Conservation (phyloP, 116 monocot genomes). For the Dioscorea cayenensis region DNA sequence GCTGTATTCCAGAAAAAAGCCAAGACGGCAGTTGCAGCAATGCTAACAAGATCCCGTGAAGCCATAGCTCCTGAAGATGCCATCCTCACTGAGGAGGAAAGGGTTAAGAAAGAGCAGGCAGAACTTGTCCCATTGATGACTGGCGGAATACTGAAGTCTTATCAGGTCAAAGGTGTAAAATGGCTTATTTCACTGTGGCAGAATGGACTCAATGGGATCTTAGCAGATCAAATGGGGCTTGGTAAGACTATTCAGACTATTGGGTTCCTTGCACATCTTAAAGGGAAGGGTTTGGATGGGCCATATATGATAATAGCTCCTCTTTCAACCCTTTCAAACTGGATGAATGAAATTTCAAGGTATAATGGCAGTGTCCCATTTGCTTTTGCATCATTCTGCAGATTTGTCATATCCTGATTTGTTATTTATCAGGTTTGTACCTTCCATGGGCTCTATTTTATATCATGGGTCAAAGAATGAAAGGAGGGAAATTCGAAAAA, state of each 20-base stretch:
- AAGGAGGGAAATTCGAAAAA: constrained; percentile 53
- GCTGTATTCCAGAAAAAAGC: constrained; percentile 52
- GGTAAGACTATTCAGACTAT: constrained; percentile 97
- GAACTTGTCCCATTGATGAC: constrained; percentile 89
- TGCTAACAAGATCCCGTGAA: constrained; percentile 72
- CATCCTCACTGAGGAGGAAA: constrained; percentile 60
- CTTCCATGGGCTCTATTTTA: constrained; percentile 62
- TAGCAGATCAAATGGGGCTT: constrained; percentile 99
- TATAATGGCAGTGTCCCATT: constrained; percentile 2
- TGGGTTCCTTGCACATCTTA: constrained; percentile 93
- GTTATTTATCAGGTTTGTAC: constrained; percentile 56
- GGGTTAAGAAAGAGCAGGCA: constrained; percentile 63
- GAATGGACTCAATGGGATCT: constrained; percentile 94
- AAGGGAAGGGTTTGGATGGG: constrained; percentile 85
- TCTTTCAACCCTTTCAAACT: constrained; percentile 95
- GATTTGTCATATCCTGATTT: not conserved
- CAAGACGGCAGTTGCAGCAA: constrained; percentile 86
- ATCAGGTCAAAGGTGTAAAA: constrained; percentile 93
- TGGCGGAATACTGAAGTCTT: constrained; percentile 86
- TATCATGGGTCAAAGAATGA: constrained; percentile 81
- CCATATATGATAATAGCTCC: constrained; percentile 93
- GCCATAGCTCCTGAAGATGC: constrained; percentile 47
- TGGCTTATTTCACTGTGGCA: constrained; percentile 98
- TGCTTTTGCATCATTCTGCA: not conserved
- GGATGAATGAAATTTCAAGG: constrained; percentile 87